These are phyloP conservation scores for Botrytis galanthina DNA, from an alignment of 2,329 filamentous ascomycete genomes.

Conservation along the genomic window DNA sequence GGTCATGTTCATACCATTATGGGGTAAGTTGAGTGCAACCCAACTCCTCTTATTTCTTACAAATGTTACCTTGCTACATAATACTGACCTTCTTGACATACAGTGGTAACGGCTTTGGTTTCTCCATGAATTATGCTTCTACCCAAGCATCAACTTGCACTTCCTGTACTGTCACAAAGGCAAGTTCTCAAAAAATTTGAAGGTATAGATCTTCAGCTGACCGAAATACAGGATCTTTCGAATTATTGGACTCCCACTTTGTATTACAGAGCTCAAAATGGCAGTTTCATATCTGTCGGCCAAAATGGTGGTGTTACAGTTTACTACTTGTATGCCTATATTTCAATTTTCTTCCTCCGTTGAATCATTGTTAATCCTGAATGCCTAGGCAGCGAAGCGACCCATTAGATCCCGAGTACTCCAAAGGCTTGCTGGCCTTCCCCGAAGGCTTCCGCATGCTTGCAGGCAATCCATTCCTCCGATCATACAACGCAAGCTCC, in stretches of 20 bases:
- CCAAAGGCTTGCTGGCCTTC: conserved; percentile 53
- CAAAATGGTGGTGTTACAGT: conserved; percentile 51
- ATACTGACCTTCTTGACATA: neutral
- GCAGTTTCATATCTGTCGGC: conserved; percentile 49
- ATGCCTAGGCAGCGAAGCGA: conserved; percentile 43
- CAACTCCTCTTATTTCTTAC: accelerated
- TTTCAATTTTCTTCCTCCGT: neutral
- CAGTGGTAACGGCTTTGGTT: conserved; percentile 51
- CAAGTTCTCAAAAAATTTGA: neutral
- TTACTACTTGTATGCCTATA: conserved; percentile 51
- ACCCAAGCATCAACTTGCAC: conserved; percentile 57
- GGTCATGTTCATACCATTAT: conserved; percentile 60
- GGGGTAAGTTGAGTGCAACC: conserved; percentile 44
- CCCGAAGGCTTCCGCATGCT: conserved; percentile 65
- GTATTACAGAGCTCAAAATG: conserved; percentile 53
- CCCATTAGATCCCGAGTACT: conserved; percentile 40
- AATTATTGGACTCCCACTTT: conserved; percentile 69
- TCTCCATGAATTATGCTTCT: conserved; percentile 51
- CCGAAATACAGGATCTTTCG: conserved; percentile 45
- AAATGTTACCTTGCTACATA: neutral
- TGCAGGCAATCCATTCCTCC: conserved; percentile 54
- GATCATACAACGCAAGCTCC: conserved; percentile 46
- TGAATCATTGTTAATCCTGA: neutral
- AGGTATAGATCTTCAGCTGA: neutral
- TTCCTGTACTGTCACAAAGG: conserved; percentile 58